These are phyloP conservation scores for Saccharum hybrid DNA, from an alignment of 202 grass and related monocot species.

Conservation along the genomic window DNA sequence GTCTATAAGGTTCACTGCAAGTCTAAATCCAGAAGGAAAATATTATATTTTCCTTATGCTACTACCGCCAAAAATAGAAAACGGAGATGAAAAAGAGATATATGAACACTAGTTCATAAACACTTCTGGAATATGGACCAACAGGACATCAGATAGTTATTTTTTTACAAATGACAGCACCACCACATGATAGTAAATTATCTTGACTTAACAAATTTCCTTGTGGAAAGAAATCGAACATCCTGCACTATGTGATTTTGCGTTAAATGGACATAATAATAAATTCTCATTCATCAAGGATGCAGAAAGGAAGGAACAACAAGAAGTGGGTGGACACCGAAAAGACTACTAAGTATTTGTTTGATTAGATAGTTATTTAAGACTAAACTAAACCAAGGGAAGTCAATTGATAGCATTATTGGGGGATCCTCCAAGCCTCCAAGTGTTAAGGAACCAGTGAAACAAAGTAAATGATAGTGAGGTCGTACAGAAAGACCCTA, in stretches of 20 bases:
- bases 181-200: neutral
- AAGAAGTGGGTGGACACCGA: neutral
- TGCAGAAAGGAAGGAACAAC: neutral
- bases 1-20: neutral
- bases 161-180: neutral
- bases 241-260: neutral
- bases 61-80: constrained; percentile 5
- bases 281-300: constrained; percentile 1
- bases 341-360: neutral
- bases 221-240: neutral
- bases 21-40: neutral
- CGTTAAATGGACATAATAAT: neutral
- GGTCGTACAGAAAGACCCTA: neutral
- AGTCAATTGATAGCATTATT: constrained; percentile 23
- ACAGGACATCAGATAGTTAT: neutral
- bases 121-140: neutral
- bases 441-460: neutral
- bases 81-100: neutral
- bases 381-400: constrained; percentile 23
- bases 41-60: neutral
- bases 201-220: neutral
- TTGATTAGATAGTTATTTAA: neutral
- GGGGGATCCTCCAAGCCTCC: neutral
- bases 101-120: too few species aligned
- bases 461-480: constrained; percentile 17